These are phyloP conservation scores for Candida anutae DNA, from an alignment of 1,139 yeast species.

Conservation along the genomic window DNA sequence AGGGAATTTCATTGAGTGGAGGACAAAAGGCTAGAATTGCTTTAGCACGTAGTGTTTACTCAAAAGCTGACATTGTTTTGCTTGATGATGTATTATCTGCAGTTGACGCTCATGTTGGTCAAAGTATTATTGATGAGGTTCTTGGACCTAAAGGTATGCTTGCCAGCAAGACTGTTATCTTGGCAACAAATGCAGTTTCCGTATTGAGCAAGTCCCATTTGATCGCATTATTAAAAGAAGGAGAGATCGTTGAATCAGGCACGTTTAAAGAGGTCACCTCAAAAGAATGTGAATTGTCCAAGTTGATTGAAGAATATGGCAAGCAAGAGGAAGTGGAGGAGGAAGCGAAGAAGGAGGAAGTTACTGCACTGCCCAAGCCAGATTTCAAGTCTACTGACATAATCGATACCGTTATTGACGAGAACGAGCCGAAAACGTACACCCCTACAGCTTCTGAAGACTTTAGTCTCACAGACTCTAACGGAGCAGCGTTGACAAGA, in stretches of 20 bases:
- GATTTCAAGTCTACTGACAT: conserved; percentile 1
- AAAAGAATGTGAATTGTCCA: conserved; percentile 9
- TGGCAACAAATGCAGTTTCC: conserved; percentile 22
- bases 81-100: conserved; percentile 33
- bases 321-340: conserved; percentile 26
- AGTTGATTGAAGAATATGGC: conserved; percentile 72
- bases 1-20: conserved; percentile 37
- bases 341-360: conserved; percentile 2
- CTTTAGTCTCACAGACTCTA: no score
- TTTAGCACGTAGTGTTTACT: conserved; percentile 35
- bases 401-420: conserved; percentile 1
- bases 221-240: conserved; percentile 23
- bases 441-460: conserved; percentile 1
- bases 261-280: conserved; percentile 13
- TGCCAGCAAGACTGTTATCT: conserved; percentile 18
- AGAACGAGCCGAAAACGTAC: neutral
- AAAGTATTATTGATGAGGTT: conserved; percentile 15
- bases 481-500: conserved; percentile 2
- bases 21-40: conserved; percentile 39
- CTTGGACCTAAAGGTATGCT: conserved; percentile 17
- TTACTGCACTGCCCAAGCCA: neutral
- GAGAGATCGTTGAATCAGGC: conserved; percentile 22
- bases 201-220: conserved; percentile 23
- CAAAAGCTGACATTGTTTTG: conserved; percentile 30
- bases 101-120: conserved; percentile 32